phyloP scores from a whole-genome alignment of 176 grass and related monocot genomes.

The Puya raimondii region DNA sequence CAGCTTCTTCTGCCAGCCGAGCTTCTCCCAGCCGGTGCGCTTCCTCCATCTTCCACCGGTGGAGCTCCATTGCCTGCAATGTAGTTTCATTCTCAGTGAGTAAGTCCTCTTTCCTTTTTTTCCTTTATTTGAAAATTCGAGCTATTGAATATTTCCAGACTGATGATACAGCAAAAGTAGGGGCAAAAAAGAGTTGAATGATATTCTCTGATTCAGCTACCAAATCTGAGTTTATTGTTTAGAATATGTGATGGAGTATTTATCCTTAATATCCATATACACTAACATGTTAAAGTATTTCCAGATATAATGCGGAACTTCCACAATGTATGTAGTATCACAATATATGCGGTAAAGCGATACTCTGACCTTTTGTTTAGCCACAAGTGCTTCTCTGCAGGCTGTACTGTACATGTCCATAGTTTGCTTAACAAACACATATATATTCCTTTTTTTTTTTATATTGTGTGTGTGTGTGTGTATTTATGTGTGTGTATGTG shows the following conservation, averaged over 20 bases:
- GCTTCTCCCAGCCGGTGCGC: conserved; percentile 15
- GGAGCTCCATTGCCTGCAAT: conserved; percentile 24
- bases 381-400: conserved; percentile 32
- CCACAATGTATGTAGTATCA: neutral
- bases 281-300: too few species aligned
- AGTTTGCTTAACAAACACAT: conserved; percentile 22
- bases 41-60: conserved; percentile 30
- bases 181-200: neutral
- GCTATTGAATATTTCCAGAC: neutral
- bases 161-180: too few species aligned
- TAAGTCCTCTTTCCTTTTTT: too few species aligned
- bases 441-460: too few species aligned
- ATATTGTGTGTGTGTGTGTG: too few species aligned
- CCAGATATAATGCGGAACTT: neutral
- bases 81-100: too few species aligned
- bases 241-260: too few species aligned
- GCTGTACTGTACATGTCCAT: conserved; percentile 42
- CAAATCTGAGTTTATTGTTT: too few species aligned
- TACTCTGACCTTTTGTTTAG: conserved; percentile 32
- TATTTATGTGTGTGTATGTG: too few species aligned
- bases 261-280: too few species aligned
- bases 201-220: too few species aligned
- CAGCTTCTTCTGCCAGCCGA: conserved; percentile 23
- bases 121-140: too few species aligned
- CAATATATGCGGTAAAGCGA: neutral